phyloP scores from a whole-genome alignment of 2,329 filamentous ascomycete species.

The Talaromyces funiculosus region DNA sequence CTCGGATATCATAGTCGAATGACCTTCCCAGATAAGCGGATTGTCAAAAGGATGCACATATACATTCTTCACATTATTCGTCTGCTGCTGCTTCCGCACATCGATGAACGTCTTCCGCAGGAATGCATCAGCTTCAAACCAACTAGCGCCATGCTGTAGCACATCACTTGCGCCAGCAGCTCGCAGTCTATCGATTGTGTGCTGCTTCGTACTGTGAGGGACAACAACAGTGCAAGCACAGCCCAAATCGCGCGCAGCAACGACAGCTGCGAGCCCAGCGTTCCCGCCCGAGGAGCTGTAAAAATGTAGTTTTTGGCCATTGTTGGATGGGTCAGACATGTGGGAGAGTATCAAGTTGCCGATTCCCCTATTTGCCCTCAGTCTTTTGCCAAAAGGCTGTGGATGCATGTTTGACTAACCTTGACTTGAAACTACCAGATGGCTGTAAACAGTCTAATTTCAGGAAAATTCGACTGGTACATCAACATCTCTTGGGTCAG shows the following conservation, averaged over 20 bases:
- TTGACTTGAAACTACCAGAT: constrained; percentile 75
- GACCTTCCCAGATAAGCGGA: constrained; percentile 33
- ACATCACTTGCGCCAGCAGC: constrained; percentile 59
- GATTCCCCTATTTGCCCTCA: constrained; percentile 24
- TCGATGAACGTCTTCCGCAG: constrained; percentile 48
- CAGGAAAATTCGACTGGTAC: constrained; percentile 63
- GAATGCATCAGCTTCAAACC: constrained; percentile 63
- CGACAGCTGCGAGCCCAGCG: constrained; percentile 71
- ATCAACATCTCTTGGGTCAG: not conserved
- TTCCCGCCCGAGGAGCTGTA: constrained; percentile 76
- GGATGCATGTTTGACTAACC: constrained; percentile 25
- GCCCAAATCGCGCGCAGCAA: constrained; percentile 59
- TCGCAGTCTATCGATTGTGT: constrained; percentile 65
- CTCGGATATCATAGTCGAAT: constrained; percentile 31
- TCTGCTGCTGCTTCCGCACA: constrained; percentile 10
- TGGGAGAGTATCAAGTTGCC: constrained; percentile 32
- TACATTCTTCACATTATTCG: constrained; percentile 20
- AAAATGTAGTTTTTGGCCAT: constrained; percentile 53
- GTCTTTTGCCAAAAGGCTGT: not conserved
- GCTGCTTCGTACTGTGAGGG: constrained; percentile 55
- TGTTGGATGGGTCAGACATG: constrained; percentile 21
- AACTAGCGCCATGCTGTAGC: constrained; percentile 60
- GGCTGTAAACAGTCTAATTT: constrained; percentile 79
- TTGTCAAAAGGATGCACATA: constrained; percentile 37
- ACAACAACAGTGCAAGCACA: constrained; percentile 67